phyloP scores from a whole-genome alignment of 768 basidiomycete genomes.

The Cytidiella melzeri region DNA sequence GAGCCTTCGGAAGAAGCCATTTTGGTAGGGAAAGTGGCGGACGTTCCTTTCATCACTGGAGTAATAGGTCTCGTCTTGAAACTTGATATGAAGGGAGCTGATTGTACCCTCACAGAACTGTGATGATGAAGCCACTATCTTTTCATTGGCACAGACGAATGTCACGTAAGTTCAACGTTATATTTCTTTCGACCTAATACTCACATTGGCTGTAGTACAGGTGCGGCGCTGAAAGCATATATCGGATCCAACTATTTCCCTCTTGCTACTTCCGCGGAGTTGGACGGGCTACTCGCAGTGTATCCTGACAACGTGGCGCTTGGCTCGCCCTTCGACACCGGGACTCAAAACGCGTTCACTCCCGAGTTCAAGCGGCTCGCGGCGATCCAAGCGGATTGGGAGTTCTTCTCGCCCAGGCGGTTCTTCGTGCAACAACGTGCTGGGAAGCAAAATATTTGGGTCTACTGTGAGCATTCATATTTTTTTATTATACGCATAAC shows the following conservation, averaged over 20 bases:
- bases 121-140: constrained; percentile 54
- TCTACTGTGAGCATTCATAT: constrained; percentile 14
- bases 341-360: constrained; percentile 37
- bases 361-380: constrained; percentile 29
- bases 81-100: no score
- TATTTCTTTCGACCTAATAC: neutral
- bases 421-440: constrained; percentile 18
- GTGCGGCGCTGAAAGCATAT: constrained; percentile 12
- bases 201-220: constrained; percentile 15
- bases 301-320: constrained; percentile 28
- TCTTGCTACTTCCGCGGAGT: constrained; percentile 10
- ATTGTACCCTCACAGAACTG: neutral
- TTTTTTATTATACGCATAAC: neutral
- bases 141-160: constrained; percentile 22
- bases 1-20: constrained; percentile 35
- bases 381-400: constrained; percentile 21
- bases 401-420: constrained; percentile 21
- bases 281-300: constrained; percentile 14
- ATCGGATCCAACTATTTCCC: constrained; percentile 19
- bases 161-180: constrained; percentile 22
- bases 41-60: constrained; percentile 43
- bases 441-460: constrained; percentile 14
- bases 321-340: constrained; percentile 52
- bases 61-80: constrained; percentile 3
- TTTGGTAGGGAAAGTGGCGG: constrained; percentile 37